A percentile compares a stretch with the other conserved stretches of the same genome.
These are phyloP conservation scores for Phalaenopsis aphrodite DNA, from an alignment of 106 monocot genomes.

Conservation along the genomic window DNA sequence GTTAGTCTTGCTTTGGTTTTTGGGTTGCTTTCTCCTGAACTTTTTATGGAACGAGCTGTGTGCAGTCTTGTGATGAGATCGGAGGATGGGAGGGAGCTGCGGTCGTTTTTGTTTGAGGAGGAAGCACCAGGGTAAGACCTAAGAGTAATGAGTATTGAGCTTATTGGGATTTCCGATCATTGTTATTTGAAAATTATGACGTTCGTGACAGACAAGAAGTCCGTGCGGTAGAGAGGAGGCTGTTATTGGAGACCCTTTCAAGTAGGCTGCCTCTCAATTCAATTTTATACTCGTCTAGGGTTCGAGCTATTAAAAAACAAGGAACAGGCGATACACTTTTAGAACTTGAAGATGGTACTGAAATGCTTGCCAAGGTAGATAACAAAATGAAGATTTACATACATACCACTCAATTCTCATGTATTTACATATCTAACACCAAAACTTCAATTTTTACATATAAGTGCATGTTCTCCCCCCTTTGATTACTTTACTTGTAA, in stretches of 20 bases:
- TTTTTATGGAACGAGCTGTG: slow-evolving; percentile 26
- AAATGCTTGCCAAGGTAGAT: slow-evolving; percentile 56
- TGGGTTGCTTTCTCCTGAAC: slow-evolving; percentile 12
- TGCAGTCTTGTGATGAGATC: slow-evolving; percentile 78
- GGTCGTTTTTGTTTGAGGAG: slow-evolving; percentile 70
- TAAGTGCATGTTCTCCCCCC: too few species aligned
- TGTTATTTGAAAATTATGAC: slow-evolving; percentile 8
- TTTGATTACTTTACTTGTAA: too few species aligned
- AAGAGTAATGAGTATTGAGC: background rate
- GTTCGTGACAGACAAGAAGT: slow-evolving; percentile 61
- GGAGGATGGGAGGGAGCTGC: slow-evolving; percentile 54
- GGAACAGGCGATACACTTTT: slow-evolving; percentile 39
- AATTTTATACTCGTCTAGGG: slow-evolving; percentile 57
- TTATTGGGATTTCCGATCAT: background rate
- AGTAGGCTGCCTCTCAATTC: slow-evolving; percentile 43
- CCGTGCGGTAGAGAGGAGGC: slow-evolving; percentile 72
- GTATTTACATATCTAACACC: too few species aligned
- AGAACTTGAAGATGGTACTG: slow-evolving; percentile 65
- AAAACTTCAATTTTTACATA: too few species aligned
- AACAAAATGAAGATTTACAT: too few species aligned
- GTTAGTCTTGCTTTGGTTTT: background rate
- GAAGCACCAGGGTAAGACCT: slow-evolving; percentile 55
- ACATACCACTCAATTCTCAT: too few species aligned
- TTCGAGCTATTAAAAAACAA: slow-evolving; percentile 31
- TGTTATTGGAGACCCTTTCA: slow-evolving; percentile 71